Evolutionary conservation across 768 basidiomycete genomes (phyloP).

Genomic region (Serendipita indica): DNA sequence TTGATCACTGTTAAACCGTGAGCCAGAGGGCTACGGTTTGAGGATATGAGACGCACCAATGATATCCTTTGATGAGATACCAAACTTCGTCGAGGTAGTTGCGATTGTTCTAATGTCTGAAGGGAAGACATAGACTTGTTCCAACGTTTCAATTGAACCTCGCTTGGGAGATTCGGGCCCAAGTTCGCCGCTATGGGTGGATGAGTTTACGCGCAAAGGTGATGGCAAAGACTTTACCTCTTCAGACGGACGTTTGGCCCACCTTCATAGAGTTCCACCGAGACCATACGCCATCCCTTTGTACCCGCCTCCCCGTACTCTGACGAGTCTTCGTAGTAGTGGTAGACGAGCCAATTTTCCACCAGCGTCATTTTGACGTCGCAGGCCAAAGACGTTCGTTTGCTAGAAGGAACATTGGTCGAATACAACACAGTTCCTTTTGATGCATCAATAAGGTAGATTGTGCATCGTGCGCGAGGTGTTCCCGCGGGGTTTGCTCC

Average conservation of each 20-base stretch:
- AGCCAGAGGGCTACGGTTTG: neutral
- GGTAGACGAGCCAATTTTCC: slow-evolving; percentile 91
- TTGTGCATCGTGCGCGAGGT: slow-evolving; percentile 30
- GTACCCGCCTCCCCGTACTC: slow-evolving; percentile 29
- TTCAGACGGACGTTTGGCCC: slow-evolving; percentile 49
- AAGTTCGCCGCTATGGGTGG: slow-evolving; percentile 33
- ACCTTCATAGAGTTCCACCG: slow-evolving; percentile 84
- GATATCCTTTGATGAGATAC: slow-evolving; percentile 74
- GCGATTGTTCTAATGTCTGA: slow-evolving; percentile 52
- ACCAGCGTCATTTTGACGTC: slow-evolving; percentile 52
- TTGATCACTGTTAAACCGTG: slow-evolving; percentile 49
- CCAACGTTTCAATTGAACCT: slow-evolving; percentile 39
- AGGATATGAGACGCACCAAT: slow-evolving; percentile 45
- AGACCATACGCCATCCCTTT: slow-evolving; percentile 60
- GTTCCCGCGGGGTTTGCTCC: slow-evolving; percentile 10
- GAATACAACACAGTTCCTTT: slow-evolving; percentile 69
- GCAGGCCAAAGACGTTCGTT: slow-evolving; percentile 26
- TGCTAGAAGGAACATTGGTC: slow-evolving; percentile 33
- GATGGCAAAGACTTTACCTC: slow-evolving; percentile 35
- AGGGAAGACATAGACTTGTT: slow-evolving; percentile 59
- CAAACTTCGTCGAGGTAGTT: slow-evolving; percentile 72
- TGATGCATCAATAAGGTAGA: slow-evolving; percentile 66
- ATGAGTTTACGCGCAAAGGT: neutral
- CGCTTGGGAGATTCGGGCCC: slow-evolving; percentile 41
- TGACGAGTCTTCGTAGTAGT: slow-evolving; percentile 55